Percentiles rank a stretch among this genome's conserved stretches.
phyloP scores from a whole-genome alignment of 441 rosid genomes.

The California macrophylla region DNA sequence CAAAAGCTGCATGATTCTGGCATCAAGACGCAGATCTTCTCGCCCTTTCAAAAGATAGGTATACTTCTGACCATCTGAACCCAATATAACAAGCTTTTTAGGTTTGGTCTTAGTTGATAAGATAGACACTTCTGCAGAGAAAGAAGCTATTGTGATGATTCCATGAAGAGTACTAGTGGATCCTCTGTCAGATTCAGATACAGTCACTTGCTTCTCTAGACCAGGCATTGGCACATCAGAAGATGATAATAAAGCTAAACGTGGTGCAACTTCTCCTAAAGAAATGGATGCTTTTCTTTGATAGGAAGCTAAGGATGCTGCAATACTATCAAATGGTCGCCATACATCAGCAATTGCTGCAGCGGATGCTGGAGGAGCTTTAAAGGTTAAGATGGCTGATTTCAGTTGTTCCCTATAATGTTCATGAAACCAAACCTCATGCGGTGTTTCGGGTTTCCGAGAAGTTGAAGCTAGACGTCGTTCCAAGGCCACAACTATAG shows the following conservation, averaged over 20 bases:
- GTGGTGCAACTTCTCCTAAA: slow-evolving; percentile 91
- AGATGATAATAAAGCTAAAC: slow-evolving; percentile 71
- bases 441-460: slow-evolving; percentile 90
- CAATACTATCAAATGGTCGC: slow-evolving; percentile 84
- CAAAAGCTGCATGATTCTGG: slow-evolving; percentile 97
- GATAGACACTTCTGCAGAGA: slow-evolving; percentile 61
- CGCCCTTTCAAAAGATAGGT: slow-evolving; percentile 91
- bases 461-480: slow-evolving; percentile 96
- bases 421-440: slow-evolving; percentile 79
- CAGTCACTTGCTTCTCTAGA: slow-evolving; percentile 63
- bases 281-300: slow-evolving; percentile 81
- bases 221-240: slow-evolving; percentile 99
- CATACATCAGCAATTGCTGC: slow-evolving; percentile 78
- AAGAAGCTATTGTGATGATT: slow-evolving; percentile 73
- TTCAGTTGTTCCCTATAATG: slow-evolving; percentile 64
- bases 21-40: slow-evolving; percentile 98
- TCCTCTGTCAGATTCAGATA: slow-evolving; percentile 47
- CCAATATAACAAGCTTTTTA: slow-evolving; percentile 78
- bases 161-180: slow-evolving; percentile 48
- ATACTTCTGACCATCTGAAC: slow-evolving; percentile 87
- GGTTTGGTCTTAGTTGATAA: slow-evolving; percentile 94
- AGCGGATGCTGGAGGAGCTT: slow-evolving; percentile 78
- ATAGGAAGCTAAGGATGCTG: slow-evolving; percentile 77
- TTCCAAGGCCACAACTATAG: slow-evolving; percentile 83
- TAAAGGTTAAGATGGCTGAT: slow-evolving; percentile 65